Conservation (phyloP, 2,329 filamentous ascomycete species). For the Penicillium sp. region DNA sequence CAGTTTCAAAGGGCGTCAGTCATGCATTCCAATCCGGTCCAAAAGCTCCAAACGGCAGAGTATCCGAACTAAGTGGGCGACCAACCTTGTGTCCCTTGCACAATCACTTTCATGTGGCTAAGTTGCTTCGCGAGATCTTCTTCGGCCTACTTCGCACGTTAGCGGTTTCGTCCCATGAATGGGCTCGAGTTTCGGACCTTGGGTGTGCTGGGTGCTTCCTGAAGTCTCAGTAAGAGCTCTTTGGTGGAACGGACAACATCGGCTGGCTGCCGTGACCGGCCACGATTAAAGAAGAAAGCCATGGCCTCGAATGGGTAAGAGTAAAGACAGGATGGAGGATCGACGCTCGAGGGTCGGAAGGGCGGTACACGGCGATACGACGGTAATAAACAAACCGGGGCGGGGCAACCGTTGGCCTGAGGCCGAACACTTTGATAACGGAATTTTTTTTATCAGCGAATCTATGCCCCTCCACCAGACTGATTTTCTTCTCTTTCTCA, state of each 20-base stretch:
- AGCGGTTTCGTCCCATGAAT: constrained; percentile 52
- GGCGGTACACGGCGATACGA: constrained; percentile 1
- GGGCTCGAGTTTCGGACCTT: constrained; percentile 48
- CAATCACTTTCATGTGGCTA: constrained; percentile 81
- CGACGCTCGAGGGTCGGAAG: constrained; percentile 4
- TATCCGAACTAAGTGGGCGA: not conserved
- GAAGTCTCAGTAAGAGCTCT: constrained; percentile 58
- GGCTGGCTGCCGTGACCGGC: constrained; percentile 56
- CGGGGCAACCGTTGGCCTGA: constrained; percentile 26
- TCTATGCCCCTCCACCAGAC: constrained; percentile 19
- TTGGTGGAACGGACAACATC: constrained; percentile 61
- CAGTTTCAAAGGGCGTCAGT: constrained; percentile 3
- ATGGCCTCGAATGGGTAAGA: constrained; percentile 40
- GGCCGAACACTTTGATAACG: constrained; percentile 20
- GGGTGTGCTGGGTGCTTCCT: constrained; percentile 51
- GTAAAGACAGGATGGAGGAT: constrained; percentile 11
- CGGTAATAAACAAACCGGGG: constrained; percentile 24
- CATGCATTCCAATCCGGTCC: constrained; percentile 8
- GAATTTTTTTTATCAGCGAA: constrained; percentile 21
- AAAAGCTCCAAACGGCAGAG: not conserved
- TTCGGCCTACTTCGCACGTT: constrained; percentile 63
- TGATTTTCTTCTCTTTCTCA: not conserved
- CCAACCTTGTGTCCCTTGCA: constrained; percentile 85
- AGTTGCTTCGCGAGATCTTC: constrained; percentile 85
- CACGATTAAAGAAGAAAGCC: constrained; percentile 65